Conservation (phyloP, 129 eudicot genomes). For the Ambrosia artemisiifolia region DNA sequence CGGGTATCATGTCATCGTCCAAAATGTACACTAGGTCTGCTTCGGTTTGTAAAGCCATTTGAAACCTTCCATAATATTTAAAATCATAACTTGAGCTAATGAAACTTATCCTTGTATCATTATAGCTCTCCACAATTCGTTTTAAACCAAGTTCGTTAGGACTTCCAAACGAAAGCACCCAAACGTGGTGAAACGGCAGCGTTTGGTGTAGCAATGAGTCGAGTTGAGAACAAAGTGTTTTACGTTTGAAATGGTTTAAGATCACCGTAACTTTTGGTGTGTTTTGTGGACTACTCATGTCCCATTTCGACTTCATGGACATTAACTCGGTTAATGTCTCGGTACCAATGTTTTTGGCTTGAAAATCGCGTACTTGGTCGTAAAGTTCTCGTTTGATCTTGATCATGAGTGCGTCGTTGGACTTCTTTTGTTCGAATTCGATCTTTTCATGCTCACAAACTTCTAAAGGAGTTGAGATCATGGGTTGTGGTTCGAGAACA, state of each 20-base stretch:
- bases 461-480: slow-evolving; percentile 35
- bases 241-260: slow-evolving; percentile 83
- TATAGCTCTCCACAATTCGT: slow-evolving; percentile 77
- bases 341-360: slow-evolving; percentile 41
- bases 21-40: slow-evolving; percentile 81
- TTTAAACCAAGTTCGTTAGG: slow-evolving; percentile 63
- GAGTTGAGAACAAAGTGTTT: slow-evolving; percentile 84
- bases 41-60: slow-evolving; percentile 90
- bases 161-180: slow-evolving; percentile 93
- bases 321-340: slow-evolving; percentile 68
- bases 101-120: slow-evolving; percentile 77
- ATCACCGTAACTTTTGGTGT: slow-evolving; percentile 78
- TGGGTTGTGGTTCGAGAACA: slow-evolving; percentile 28
- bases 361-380: slow-evolving; percentile 57
- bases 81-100: slow-evolving; percentile 82
- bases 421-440: slow-evolving; percentile 90
- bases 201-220: slow-evolving; percentile 84
- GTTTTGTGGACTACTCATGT: slow-evolving; percentile 36
- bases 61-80: slow-evolving; percentile 92
- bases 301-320: slow-evolving; percentile 88
- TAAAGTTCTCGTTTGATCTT: slow-evolving; percentile 76
- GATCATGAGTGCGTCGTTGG: slow-evolving; percentile 75
- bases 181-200: slow-evolving; percentile 86
- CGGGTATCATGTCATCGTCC: slow-evolving; percentile 97
- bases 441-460: slow-evolving; percentile 88